Evolutionary conservation across 352 stramenopile species (phyloP).

Genomic region (Globisporangium acanthophoron): DNA sequence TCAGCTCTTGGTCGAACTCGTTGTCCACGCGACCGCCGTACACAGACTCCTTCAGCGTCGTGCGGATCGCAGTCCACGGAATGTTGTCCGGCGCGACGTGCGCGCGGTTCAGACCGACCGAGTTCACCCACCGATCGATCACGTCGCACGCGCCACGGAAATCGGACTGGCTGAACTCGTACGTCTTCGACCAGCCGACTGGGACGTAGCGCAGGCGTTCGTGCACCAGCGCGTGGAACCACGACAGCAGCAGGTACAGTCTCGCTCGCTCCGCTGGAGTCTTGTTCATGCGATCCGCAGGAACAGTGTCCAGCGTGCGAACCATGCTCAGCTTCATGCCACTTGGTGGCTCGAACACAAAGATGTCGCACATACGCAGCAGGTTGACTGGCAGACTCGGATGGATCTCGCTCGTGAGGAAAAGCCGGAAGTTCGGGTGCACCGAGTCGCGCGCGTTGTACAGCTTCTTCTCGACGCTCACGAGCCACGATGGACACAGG

Average conservation of each 20-base stretch:
- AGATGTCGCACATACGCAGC: constrained; percentile 94
- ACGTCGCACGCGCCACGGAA: constrained; percentile 96
- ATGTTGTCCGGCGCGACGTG: constrained; percentile 95
- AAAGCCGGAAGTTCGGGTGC: constrained; percentile 84
- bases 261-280: constrained; percentile 84
- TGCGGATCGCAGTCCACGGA: constrained; percentile 97
- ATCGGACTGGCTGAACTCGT: constrained; percentile 99
- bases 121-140: constrained; percentile 96
- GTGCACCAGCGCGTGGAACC: constrained; percentile 98
- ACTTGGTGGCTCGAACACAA: constrained; percentile 97
- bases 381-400: constrained; percentile 95
- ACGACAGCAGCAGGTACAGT: constrained; percentile 96
- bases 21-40: constrained; percentile 98
- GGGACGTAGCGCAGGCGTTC: constrained; percentile 97
- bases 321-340: constrained; percentile 97
- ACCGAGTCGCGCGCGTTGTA: constrained; percentile 76
- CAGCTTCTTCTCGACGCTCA: constrained; percentile 96
- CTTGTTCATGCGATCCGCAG: constrained; percentile 89
- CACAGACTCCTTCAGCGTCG: constrained; percentile 94
- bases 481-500: constrained; percentile 97
- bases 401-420: constrained; percentile 98
- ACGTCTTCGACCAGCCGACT: constrained; percentile 97
- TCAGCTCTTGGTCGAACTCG: constrained; percentile 93
- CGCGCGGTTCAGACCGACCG: constrained; percentile 66
- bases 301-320: constrained; percentile 92